Base-by-base conservation (phyloP, 2,329 filamentous ascomycete genomes). In the Penicillium hesseltinei region DNA sequence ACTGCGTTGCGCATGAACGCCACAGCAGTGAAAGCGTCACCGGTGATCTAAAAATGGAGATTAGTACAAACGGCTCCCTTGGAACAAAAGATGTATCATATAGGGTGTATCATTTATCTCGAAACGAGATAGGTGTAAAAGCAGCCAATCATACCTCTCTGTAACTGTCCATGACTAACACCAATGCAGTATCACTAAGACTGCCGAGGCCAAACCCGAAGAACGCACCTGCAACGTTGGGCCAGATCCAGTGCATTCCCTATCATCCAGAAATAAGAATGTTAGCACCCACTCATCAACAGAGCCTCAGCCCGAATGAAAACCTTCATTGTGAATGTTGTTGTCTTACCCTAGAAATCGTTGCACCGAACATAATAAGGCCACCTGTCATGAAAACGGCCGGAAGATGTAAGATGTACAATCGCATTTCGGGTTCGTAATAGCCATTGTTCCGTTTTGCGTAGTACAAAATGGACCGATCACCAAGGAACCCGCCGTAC, bases 391-490 rank as follows among this genome's bases (percentile, higher is more conserved):
- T 71, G 3, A 76, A 54, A 6, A 80, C 44, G 51, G 76, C 71
- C 31, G 75, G 74, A 2, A 70, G 35, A 42, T 67, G 67, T 19
- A 69, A 58, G 23, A 69, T 71, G 40, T 71, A 77, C 6, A 81
- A 69, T 3, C 79, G 72, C 73, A 81, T 81, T 64, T 81, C 80
- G 1, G 79, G 77, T 64, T 81, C 79, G 50, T 79, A 79, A 58
- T 78, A 75, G 39, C 79, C 79, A 33, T 71, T 71, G 60, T 81
- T 80, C 17, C 73, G 69, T 25, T 73, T 74, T 2, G 80, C 76
- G 49, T 80, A 71, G 36, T 66, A 69, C n/a, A 77, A 56, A 44
- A 79, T 74, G 0, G 70, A 70, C 66, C 70, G 71, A 46, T 80
- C 77, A 0, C 72, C 69, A 1, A 79, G 50, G 0, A 70, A 67